Base-by-base conservation (phyloP, 345 rosid genomes). In the Gossypium mustelinum region DNA sequence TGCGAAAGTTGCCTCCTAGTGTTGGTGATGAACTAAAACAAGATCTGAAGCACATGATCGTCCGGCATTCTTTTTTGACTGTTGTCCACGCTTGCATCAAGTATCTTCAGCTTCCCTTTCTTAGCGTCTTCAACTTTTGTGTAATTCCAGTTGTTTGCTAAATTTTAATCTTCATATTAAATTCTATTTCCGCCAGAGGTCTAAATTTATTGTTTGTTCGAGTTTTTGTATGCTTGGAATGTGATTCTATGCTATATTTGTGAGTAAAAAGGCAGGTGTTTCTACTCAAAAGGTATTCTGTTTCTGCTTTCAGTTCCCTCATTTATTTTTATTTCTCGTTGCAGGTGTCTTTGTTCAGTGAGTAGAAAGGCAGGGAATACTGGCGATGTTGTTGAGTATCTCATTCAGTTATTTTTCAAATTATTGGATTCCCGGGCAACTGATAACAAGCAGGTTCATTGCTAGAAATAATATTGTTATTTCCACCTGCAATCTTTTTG, bases 21-120 rank as follows among this genome's bases (percentile, higher is more conserved):
- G 86, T 95, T 71, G 79, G 80, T 56, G 99, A 95, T 81, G 99
- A 95, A 86, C 89, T 95, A 70, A 92, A 90, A 79, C 99, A 93
- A 86, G 99, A 95, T 82, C 84, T 95, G 89, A 95, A 89, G 87
- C 85, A 93, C 72, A 95, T 91, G 98, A 91, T 95, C 68, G 90
- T 90, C 78, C 97, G 94, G 5, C 97, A 93, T 86, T 89, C 99
- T 20, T 95, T 95, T 85, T 83, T 95, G 84, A 89, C 97, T 27
- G 99, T 95, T 78, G 99, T 93, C 78, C 99, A 95, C 83, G 97
- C 99, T 67, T 91, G 98, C 86, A 86, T 95, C 82, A 93, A 88
- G 99, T 95, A 91, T 83, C 64, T 80, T 79, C 43, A 51, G 27
- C 76, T 70, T 73, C 65, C 63, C 68, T 83, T 64, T 77, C 27